Conservation (phyloP, 116 monocot genomes). For the Phalaenopsis hybrid region DNA sequence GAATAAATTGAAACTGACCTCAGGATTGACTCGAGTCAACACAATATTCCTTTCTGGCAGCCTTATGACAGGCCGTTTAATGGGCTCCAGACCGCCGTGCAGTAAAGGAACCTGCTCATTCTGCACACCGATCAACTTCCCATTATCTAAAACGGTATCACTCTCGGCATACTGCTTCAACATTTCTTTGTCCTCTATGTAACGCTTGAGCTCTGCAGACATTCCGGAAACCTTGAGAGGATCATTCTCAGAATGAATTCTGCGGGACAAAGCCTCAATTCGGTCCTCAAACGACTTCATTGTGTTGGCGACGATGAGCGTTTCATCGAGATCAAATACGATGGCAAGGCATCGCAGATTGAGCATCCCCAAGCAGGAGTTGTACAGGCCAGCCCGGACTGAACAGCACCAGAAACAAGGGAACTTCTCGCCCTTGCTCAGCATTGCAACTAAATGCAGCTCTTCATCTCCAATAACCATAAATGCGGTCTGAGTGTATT, state of each 20-base stretch:
- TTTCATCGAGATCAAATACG: conserved; percentile 94
- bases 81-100: conserved; percentile 18
- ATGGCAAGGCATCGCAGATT: conserved; percentile 84
- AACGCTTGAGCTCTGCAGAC: conserved; percentile 86
- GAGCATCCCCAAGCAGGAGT: conserved; percentile 68
- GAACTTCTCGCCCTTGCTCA: conserved; percentile 40
- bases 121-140: conserved; percentile 40
- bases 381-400: conserved; percentile 47
- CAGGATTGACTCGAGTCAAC: conserved; percentile 89
- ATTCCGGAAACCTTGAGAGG: conserved; percentile 68
- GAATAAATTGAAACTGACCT: conserved; percentile 35
- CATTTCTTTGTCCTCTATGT: conserved; percentile 65
- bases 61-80: conserved; percentile 74
- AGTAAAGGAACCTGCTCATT: conserved; percentile 57
- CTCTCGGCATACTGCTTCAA: conserved; percentile 76
- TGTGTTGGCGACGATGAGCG: conserved; percentile 93
- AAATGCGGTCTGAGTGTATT: conserved; percentile 45
- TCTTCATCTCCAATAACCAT: conserved; percentile 62
- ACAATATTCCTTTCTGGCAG: conserved; percentile 62
- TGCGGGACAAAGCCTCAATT: conserved; percentile 65
- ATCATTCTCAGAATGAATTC: conserved; percentile 69
- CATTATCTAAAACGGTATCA: conserved; percentile 56
- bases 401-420: conserved; percentile 95
- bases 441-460: conserved; percentile 84
- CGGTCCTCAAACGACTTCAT: conserved; percentile 93